Base-by-base conservation (phyloP, 2,329 filamentous ascomycete species). In the Pseudogymnoascus sp. region DNA sequence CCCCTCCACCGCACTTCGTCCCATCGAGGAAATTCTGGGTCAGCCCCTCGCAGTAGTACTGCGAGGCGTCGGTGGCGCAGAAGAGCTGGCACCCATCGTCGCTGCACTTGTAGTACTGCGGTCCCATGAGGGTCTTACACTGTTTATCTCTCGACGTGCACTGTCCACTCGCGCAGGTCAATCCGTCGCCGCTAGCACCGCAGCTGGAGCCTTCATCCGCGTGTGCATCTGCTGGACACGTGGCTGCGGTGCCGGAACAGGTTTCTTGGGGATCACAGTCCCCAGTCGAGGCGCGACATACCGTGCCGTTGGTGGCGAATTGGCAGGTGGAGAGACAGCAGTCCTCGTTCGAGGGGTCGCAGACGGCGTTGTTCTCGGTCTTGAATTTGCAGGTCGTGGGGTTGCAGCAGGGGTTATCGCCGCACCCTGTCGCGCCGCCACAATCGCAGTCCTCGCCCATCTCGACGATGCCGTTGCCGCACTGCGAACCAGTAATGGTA, bases 381-480 rank as follows among this genome's bases (percentile, higher is more conserved):
- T 82, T 89, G 80, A 96, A 97, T 71, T 87, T 90, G 84, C 95
- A 99, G 0, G 95, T 97, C 2, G 77, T 83, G 1, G 92, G 77
- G 70, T 99, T 82, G 77, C 95, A 99, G 80, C 95, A 99, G 12
- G 75, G 72, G 76, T 97, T 95, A 70, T 81, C 76, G 23, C 80
- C 84, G 73, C 95, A 99, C 40, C 84, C 84, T 12, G 79, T 76
- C 12, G 80, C 78, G 62, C 93, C 93, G 66, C 95, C 95, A 71
- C 95, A 99, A 76, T 99, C 95, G 76, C 95, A 99, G 62, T 99
- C 89, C 76, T 99, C 95, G 67, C 91, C 95, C 16, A 84, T 80
- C 77, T 97, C 95, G 60, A 99, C 95, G 68, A 99, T 97, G 62
- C 95, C 95, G 75, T 99, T 99, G 64, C 95, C 95, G 75, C 95